phyloP scores from a whole-genome alignment of 306 rosid genomes.

The Cercis canadensis region DNA sequence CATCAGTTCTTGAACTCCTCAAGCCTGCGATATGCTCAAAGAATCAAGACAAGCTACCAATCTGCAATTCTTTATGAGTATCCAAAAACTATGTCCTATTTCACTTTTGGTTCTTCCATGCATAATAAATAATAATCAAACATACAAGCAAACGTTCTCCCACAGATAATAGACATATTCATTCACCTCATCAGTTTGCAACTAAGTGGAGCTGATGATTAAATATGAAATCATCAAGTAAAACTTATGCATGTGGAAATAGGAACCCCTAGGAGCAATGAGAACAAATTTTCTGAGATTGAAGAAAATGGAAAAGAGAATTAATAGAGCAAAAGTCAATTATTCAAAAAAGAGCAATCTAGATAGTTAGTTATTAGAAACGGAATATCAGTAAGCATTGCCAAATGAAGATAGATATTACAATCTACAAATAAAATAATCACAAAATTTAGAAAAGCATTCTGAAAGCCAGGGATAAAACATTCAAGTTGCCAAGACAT shows the following conservation, averaged over 20 bases:
- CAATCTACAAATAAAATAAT: not conserved
- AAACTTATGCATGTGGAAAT: too few species aligned
- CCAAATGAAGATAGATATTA: not conserved
- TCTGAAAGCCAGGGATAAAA: slow-evolving; percentile 26
- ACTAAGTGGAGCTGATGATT: too few species aligned
- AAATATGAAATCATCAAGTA: too few species aligned
- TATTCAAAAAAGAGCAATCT: not conserved
- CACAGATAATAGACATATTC: too few species aligned
- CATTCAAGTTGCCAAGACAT: not conserved
- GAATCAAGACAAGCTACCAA: too few species aligned
- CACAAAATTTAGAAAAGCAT: not conserved
- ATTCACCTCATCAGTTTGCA: too few species aligned
- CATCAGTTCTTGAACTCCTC: too few species aligned
- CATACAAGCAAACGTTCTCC: not conserved
- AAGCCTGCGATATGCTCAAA: not conserved
- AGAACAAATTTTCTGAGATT: not conserved
- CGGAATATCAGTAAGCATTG: not conserved
- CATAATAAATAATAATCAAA: not conserved
- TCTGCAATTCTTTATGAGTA: not conserved
- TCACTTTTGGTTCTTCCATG: not conserved
- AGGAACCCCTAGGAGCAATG: not conserved
- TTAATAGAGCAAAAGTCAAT: not conserved
- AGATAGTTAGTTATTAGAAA: not conserved
- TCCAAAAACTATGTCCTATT: not conserved
- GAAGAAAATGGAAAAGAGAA: not conserved